These are phyloP conservation scores for Effrenium voratum DNA, from an alignment of 73 alveolate genomes.

Conservation along the genomic window DNA sequence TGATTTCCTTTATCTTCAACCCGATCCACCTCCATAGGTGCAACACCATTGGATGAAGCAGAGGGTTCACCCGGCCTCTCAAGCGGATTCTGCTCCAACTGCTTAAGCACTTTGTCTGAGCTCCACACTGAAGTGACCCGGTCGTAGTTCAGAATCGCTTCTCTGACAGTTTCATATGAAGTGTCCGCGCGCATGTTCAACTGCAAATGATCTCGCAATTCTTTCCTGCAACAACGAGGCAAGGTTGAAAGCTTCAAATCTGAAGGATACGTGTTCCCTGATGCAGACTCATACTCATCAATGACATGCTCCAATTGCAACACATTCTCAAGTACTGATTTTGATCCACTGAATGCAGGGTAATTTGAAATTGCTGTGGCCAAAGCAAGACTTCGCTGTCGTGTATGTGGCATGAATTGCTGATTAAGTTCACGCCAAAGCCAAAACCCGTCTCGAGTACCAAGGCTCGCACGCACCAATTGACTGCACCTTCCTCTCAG, in stretches of 20 bases:
- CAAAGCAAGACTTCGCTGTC: slow-evolving; percentile 5
- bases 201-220: background rate
- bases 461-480: background rate
- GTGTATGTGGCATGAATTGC: background rate
- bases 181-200: background rate
- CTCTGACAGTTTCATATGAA: background rate
- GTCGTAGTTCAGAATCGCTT: background rate
- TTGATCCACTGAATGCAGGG: background rate
- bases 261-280: background rate
- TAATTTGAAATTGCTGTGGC: background rate
- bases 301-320: background rate
- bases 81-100: background rate
- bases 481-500: background rate
- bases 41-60: background rate
- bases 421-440: background rate
- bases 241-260: background rate
- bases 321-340: background rate
- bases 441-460: background rate
- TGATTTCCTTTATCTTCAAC: background rate
- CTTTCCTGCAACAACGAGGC: background rate
- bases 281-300: background rate
- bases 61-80: background rate
- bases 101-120: background rate
- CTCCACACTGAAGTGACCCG: too few relatives aligned
- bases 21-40: background rate